Evolutionary conservation across 2,329 filamentous ascomycete genomes (phyloP).

Genomic region (Cladophialophora chaetospira): DNA sequence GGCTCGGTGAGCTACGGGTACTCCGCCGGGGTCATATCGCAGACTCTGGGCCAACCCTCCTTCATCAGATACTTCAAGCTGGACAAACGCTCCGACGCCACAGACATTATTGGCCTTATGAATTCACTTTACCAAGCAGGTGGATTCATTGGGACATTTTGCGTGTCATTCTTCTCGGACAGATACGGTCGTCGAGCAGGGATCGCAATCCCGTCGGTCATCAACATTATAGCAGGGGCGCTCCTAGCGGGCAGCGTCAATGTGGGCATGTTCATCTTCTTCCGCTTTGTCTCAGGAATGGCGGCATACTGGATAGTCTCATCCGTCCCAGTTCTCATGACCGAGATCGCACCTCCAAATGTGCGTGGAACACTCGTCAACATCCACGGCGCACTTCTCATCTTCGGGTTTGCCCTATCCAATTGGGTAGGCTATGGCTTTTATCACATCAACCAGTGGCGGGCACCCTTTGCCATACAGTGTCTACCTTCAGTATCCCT

Average conservation of each 20-base stretch:
- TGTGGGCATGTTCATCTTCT: conserved; percentile 22
- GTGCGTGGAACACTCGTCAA: conserved; percentile 20
- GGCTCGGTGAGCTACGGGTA: conserved; percentile 17
- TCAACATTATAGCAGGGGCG: conserved; percentile 9
- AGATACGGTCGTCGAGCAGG: background rate
- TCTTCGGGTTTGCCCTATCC: conserved; percentile 13
- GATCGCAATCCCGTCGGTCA: background rate
- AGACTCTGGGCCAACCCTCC: conserved; percentile 41
- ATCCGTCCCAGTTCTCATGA: conserved; percentile 13
- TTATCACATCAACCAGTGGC: conserved; percentile 2
- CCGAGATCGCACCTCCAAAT: conserved; percentile 20
- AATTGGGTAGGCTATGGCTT: conserved; percentile 10
- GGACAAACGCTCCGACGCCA: background rate
- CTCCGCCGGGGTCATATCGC: conserved; percentile 12
- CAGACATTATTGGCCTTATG: conserved; percentile 66
- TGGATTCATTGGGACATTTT: conserved; percentile 2
- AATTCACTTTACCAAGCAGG: conserved; percentile 74
- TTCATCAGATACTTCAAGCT: conserved; percentile 40
- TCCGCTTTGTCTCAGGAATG: conserved; percentile 14
- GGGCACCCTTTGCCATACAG: conserved; percentile 4
- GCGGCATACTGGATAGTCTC: conserved; percentile 12
- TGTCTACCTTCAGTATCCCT: conserved; percentile 2
- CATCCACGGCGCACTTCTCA: conserved; percentile 9
- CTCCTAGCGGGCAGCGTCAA: conserved; percentile 16
- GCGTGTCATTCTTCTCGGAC: background rate